These are phyloP conservation scores for Podospora fimiseda DNA, from an alignment of 495 filamentous ascomycete species.

Conservation along the genomic window DNA sequence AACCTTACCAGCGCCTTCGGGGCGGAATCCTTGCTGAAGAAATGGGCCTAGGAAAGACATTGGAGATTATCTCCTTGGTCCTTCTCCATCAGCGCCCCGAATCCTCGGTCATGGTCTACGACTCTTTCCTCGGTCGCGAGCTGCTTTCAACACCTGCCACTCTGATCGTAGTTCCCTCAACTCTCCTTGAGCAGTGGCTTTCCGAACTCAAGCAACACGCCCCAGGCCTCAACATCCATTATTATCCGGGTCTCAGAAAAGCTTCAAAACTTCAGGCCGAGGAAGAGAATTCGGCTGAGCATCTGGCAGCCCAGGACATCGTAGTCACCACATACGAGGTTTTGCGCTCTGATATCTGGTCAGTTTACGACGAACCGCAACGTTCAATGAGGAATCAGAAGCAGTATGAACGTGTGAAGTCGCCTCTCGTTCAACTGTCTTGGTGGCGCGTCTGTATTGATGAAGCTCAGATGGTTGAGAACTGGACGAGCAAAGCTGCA, in stretches of 20 bases:
- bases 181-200: constrained; percentile 82
- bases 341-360: constrained; percentile 71
- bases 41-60: constrained; percentile 94
- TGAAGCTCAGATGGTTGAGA: constrained; percentile 94
- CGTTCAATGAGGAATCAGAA: constrained; percentile 61
- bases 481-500: constrained; percentile 75
- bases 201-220: constrained; percentile 66
- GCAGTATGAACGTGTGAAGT: constrained; percentile 59
- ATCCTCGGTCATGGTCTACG: constrained; percentile 11
- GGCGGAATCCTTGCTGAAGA: constrained; percentile 83
- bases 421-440: constrained; percentile 67
- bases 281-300: constrained; percentile 39
- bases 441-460: constrained; percentile 96
- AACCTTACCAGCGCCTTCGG: constrained; percentile 39
- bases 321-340: constrained; percentile 83
- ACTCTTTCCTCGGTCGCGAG: constrained; percentile 26
- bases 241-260: constrained; percentile 44
- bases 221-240: constrained; percentile 31
- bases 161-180: constrained; percentile 77
- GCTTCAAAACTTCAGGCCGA: constrained; percentile 20
- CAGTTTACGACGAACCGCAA: constrained; percentile 55
- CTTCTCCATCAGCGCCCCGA: constrained; percentile 48
- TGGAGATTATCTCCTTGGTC: constrained; percentile 78
- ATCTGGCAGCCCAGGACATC: constrained; percentile 59
- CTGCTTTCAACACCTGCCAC: constrained; percentile 57